Conservation (phyloP, 2,329 filamentous ascomycete species). For the Scedosporium dehoogii region DNA sequence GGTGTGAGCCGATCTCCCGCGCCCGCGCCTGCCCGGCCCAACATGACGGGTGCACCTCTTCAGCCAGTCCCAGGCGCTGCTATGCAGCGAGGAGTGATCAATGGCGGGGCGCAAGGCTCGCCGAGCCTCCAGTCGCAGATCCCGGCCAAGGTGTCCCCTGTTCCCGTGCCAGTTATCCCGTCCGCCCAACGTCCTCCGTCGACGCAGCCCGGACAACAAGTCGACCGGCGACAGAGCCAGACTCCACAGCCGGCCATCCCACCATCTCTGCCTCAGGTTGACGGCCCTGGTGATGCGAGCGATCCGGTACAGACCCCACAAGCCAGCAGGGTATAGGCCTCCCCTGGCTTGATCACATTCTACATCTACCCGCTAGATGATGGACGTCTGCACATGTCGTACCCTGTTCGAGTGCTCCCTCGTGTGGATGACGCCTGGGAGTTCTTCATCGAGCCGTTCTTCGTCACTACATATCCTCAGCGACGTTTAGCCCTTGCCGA, state of each 20-base stretch:
- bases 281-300: not conserved
- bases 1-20: not conserved
- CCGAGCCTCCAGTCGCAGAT: slow-evolving; percentile 17
- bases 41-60: not conserved
- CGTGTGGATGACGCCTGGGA: no score
- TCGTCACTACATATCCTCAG: no score
- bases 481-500: no score
- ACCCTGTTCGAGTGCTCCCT: no score
- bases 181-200: not conserved
- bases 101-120: slow-evolving; percentile 3
- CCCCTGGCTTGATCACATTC: no score
- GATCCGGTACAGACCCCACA: not conserved
- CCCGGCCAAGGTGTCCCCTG: slow-evolving; percentile 32
- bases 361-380: no score
- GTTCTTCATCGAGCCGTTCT: no score
- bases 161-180: slow-evolving; percentile 32
- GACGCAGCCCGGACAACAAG: not conserved
- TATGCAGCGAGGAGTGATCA: slow-evolving; percentile 7
- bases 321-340: not conserved
- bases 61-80: not conserved
- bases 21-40: not conserved
- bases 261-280: not conserved
- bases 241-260: not conserved
- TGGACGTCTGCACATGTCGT: no score
- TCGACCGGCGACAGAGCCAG: not conserved